A percentile compares a stretch with the other conserved stretches of the same genome.
Conservation (phyloP, 2,329 filamentous ascomycete genomes). For the Cytospora leucostoma region DNA sequence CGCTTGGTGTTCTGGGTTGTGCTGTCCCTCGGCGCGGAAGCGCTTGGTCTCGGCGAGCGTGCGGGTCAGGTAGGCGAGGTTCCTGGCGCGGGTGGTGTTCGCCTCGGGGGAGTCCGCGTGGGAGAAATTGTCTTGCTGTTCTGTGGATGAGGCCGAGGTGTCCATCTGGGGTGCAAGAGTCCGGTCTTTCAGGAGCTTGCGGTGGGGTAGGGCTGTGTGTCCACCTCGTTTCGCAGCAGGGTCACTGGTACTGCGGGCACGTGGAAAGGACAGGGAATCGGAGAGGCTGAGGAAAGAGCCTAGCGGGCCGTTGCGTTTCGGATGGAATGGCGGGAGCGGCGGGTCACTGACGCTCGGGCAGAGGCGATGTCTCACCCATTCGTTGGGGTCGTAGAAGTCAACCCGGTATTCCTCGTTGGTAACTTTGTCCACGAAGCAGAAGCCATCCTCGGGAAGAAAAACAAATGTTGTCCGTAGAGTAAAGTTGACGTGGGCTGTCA, state of each 20-base stretch:
- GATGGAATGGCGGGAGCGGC: conserved; percentile 58
- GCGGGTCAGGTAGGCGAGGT: conserved; percentile 68
- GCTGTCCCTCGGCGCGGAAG: conserved; percentile 76
- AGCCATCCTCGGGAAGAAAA: conserved; percentile 82
- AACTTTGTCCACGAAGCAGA: conserved; percentile 81
- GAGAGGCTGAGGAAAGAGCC: conserved; percentile 51
- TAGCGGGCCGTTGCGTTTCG: conserved; percentile 41
- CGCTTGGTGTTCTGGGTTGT: conserved; percentile 58
- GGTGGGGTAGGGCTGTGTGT: conserved; percentile 33
- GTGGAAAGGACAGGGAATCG: conserved; percentile 44
- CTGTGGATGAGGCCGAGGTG: conserved; percentile 31
- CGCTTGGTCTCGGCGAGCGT: conserved; percentile 69
- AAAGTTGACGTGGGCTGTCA: conserved; percentile 93
- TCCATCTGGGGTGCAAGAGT: conserved; percentile 52
- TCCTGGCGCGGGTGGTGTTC: conserved; percentile 52
- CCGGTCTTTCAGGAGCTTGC: conserved; percentile 39
- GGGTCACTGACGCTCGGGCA: conserved; percentile 74
- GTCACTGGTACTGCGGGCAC: conserved; percentile 48
- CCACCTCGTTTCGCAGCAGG: conserved; percentile 32
- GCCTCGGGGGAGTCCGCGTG: conserved; percentile 25
- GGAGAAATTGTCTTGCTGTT: conserved; percentile 31
- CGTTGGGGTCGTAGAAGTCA: conserved; percentile 78
- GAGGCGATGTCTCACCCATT: conserved; percentile 76
- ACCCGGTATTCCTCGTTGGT: conserved; percentile 80
- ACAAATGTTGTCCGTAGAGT: conserved; percentile 83